Evolutionary conservation across 2,329 filamentous ascomycete species (phyloP).

Genomic region (Xylaria multiplex): DNA sequence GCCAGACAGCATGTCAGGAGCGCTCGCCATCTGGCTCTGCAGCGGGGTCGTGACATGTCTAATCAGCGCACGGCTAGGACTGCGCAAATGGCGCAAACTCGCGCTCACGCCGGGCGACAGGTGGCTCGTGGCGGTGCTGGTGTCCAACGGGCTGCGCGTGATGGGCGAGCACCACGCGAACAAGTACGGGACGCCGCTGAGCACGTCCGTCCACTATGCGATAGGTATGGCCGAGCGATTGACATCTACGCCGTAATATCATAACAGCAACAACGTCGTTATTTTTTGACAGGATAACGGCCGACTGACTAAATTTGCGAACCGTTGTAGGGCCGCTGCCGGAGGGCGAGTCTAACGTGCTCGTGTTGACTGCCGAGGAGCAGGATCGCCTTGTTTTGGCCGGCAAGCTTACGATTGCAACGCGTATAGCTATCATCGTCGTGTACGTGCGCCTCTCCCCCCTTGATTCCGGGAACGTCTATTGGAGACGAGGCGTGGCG

Average conservation of each 20-base stretch:
- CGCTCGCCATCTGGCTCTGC: slow-evolving; percentile 30
- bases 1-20: not conserved
- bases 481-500: not conserved
- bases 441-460: slow-evolving; percentile 25
- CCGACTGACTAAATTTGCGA: not conserved
- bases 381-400: slow-evolving; percentile 18
- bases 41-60: slow-evolving; percentile 15
- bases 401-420: slow-evolving; percentile 26
- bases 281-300: not conserved
- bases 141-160: slow-evolving; percentile 26
- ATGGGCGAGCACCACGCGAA: slow-evolving; percentile 25
- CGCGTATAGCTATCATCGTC: slow-evolving; percentile 23
- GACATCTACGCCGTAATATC: not conserved
- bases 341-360: not conserved
- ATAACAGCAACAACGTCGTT: not conserved
- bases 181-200: slow-evolving; percentile 26
- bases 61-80: slow-evolving; percentile 22
- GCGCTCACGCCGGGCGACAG: slow-evolving; percentile 29
- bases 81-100: slow-evolving; percentile 24
- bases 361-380: slow-evolving; percentile 6
- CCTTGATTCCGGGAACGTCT: too few relatives aligned
- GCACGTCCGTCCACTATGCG: slow-evolving; percentile 2
- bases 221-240: slow-evolving; percentile 11
- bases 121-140: slow-evolving; percentile 28
- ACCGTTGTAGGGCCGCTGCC: not conserved